Base-by-base conservation (phyloP, 371 early-diverging fungal genomes). In the Saksenaea vasiformis region DNA sequence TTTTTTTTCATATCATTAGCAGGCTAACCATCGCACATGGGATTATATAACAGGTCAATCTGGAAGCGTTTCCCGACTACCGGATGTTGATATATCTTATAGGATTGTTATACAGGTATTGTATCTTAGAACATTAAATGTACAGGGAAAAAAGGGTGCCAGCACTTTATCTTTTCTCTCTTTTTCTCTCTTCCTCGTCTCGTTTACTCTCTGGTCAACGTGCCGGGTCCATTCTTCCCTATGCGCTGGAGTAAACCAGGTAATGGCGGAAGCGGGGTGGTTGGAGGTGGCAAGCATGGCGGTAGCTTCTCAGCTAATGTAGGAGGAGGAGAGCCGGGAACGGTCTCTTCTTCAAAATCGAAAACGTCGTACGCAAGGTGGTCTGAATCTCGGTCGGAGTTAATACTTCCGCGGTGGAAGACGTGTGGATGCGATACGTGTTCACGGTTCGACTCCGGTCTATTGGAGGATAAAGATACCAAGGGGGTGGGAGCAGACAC, bases 251-350 rank as follows among this genome's bases (percentile, higher is more conserved):
- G 51, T 11, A 47, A 22, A 17, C 51, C 51, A 7, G 64, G 64
- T 26, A 54, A 38, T 10, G 64, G 64, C 15, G 64, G 64, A 22
- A 63, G 51, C 14, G 64, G 64, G 19, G 64, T n/a, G 15, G 56
- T 56, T 3, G 64, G 64, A 22, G 64, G 64, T 10, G 64, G 64
- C 4, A 43, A 22, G 19, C 44, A 35, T 31, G 64, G 64, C 14
- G 57, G 63, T n/a, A 56, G 28, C 10, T 47, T n/a, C 22, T 47
- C 51, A 1, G 17, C 22, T 11, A 47, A 9, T 31, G 31, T 31
- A 0, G n/a, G 24, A 2, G 11, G 51, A 9, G 51, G 24, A 17
- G 51, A 47, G 4, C 19, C 22, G 11, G 27, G 5, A 22, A 10
- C 9, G 11, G 22, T 22, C 11, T 47, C 51, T n/a, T 47, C 51